These are phyloP conservation scores for Globisporangium paroecandrum DNA, from an alignment of 352 stramenopile species.

Conservation along the genomic window DNA sequence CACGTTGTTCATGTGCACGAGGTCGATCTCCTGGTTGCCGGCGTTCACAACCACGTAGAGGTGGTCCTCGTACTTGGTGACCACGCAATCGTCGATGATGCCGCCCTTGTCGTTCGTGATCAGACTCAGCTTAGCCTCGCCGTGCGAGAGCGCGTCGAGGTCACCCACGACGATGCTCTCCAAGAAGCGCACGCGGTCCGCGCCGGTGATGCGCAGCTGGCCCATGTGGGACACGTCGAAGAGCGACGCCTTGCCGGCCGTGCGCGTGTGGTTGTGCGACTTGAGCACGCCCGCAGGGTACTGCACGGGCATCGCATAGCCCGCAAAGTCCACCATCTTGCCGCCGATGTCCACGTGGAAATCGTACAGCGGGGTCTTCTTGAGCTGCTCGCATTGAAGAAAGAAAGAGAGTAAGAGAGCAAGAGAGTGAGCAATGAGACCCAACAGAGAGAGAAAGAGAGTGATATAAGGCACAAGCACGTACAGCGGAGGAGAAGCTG, in stretches of 20 bases:
- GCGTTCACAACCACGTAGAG: slow-evolving; percentile 98
- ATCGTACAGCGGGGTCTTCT: slow-evolving; percentile 79
- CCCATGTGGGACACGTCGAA: slow-evolving; percentile 99
- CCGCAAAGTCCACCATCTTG: slow-evolving; percentile 95
- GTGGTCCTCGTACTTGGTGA: slow-evolving; percentile 94
- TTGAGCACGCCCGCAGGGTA: slow-evolving; percentile 97
- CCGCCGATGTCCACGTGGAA: slow-evolving; percentile 69
- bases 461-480: not conserved
- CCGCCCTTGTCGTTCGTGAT: slow-evolving; percentile 95
- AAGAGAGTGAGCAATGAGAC: not conserved
- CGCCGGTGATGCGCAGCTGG: slow-evolving; percentile 91
- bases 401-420: not conserved
- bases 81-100: slow-evolving; percentile 98
- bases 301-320: slow-evolving; percentile 97
- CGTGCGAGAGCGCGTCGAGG: slow-evolving; percentile 80
- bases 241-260: slow-evolving; percentile 76
- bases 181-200: slow-evolving; percentile 94
- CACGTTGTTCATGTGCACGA: slow-evolving; percentile 90
- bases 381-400: slow-evolving; percentile 33
- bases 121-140: slow-evolving; percentile 92
- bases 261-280: slow-evolving; percentile 85
- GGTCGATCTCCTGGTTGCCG: slow-evolving; percentile 95
- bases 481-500: slow-evolving; percentile 11
- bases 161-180: slow-evolving; percentile 96
- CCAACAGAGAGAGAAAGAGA: not conserved